phyloP scores from a whole-genome alignment of 1,139 yeast genomes.

The Suhomyces guaymorum region DNA sequence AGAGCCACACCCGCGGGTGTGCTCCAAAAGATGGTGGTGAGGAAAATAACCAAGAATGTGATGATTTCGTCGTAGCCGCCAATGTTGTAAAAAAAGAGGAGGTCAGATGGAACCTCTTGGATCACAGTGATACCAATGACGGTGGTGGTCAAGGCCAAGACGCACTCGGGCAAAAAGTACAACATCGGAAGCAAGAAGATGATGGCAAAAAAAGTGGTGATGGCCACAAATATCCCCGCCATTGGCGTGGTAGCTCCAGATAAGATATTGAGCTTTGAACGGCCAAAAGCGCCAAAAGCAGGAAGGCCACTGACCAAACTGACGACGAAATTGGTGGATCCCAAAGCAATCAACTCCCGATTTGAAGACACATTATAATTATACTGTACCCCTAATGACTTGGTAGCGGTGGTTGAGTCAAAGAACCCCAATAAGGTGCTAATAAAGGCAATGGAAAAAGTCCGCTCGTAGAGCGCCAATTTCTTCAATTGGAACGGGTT shows the following conservation, averaged over 20 bases:
- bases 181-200: slow-evolving; percentile 28
- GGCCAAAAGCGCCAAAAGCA: slow-evolving; percentile 40
- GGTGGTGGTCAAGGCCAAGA: slow-evolving; percentile 36
- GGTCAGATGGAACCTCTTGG: slow-evolving; percentile 35
- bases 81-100: slow-evolving; percentile 31
- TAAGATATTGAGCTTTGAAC: slow-evolving; percentile 35
- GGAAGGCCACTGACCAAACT: slow-evolving; percentile 36
- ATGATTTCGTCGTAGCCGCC: slow-evolving; percentile 35
- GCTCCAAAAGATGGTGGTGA: slow-evolving; percentile 32
- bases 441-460: slow-evolving; percentile 31
- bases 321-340: slow-evolving; percentile 29
- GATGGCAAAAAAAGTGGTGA: slow-evolving; percentile 25
- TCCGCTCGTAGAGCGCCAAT: slow-evolving; percentile 23
- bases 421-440: slow-evolving; percentile 37
- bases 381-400: slow-evolving; percentile 33
- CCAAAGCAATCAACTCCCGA: slow-evolving; percentile 37
- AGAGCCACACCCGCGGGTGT: slow-evolving; percentile 35
- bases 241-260: slow-evolving; percentile 39
- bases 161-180: slow-evolving; percentile 34
- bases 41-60: slow-evolving; percentile 26
- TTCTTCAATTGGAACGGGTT: slow-evolving; percentile 27
- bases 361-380: slow-evolving; percentile 35
- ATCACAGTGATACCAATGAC: slow-evolving; percentile 38
- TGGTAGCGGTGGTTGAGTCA: slow-evolving; percentile 37
- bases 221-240: slow-evolving; percentile 32